Evolutionary conservation across 768 basidiomycete species (phyloP).

Genomic region (Termitomyces sp.): DNA sequence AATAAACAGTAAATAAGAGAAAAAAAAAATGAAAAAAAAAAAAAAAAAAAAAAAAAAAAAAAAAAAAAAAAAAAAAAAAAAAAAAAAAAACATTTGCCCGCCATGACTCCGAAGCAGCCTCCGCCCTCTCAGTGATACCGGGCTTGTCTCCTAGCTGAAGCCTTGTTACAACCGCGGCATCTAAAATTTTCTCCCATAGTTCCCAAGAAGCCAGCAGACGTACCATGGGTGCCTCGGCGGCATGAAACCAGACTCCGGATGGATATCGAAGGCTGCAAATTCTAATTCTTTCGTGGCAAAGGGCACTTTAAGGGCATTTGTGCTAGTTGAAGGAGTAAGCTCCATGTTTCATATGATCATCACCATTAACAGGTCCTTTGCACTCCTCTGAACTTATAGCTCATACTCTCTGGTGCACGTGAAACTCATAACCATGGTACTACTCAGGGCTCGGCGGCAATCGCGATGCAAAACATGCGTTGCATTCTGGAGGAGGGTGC

Average conservation of each 20-base stretch:
- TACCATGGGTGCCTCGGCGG: constrained; percentile 8
- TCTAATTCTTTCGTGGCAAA: not conserved
- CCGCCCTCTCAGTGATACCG: constrained; percentile 29
- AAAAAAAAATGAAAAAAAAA: no score
- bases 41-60: no score
- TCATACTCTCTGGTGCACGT: not conserved
- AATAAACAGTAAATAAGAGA: no score
- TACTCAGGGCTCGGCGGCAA: not conserved
- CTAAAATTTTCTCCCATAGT: constrained; percentile 14
- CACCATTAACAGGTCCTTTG: no score
- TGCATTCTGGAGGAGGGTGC: no score
- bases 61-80: no score
- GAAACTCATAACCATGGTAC: not conserved
- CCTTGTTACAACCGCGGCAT: constrained; percentile 11
- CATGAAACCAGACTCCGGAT: constrained; percentile 16
- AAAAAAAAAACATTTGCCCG: constrained; percentile 37
- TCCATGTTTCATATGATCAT: not conserved
- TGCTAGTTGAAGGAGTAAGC: not conserved
- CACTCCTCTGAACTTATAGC: not conserved
- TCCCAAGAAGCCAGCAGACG: constrained; percentile 15
- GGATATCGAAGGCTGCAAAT: constrained; percentile 11
- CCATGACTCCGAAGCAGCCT: constrained; percentile 38
- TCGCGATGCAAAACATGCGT: no score
- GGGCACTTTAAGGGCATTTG: not conserved
- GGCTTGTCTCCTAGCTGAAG: constrained; percentile 50